phyloP scores from a whole-genome alignment of 805 yeast genomes.

The Geotrichum ghanense region DNA sequence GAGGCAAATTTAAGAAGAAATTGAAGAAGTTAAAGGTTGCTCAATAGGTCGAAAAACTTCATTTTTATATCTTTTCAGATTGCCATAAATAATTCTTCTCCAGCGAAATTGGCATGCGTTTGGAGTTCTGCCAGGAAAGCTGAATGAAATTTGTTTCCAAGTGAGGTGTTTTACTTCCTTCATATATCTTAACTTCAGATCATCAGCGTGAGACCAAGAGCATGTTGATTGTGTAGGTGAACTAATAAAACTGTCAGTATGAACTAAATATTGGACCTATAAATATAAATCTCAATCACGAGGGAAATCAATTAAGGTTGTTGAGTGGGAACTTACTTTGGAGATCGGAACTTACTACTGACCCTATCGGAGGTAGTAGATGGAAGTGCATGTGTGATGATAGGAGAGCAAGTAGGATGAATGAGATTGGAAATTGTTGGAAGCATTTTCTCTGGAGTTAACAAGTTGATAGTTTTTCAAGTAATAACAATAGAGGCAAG shows the following conservation, averaged over 20 bases:
- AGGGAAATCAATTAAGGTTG: not conserved
- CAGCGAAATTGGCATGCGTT: slow-evolving; percentile 86
- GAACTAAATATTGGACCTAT: not conserved
- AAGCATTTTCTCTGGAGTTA: too few species aligned
- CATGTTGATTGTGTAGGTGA: slow-evolving; percentile 30
- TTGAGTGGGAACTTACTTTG: not conserved
- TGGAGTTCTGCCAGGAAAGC: slow-evolving; percentile 71
- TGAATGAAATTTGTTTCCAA: slow-evolving; percentile 78
- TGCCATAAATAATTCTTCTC: slow-evolving; percentile 51
- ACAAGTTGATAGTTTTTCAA: too few species aligned
- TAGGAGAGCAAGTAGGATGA: not conserved
- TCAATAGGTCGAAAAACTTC: too few species aligned
- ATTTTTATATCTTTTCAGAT: slow-evolving; percentile 22
- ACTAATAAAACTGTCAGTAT: not conserved
- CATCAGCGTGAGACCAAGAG: slow-evolving; percentile 76
- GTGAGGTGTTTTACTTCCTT: slow-evolving; percentile 78
- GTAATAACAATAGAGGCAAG: not conserved
- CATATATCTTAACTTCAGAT: slow-evolving; percentile 54
- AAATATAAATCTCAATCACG: too few species aligned
- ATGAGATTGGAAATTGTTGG: not conserved
- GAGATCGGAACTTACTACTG: not conserved
- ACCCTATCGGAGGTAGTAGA: not conserved
- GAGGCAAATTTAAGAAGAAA: too few species aligned
- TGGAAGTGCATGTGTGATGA: not conserved
- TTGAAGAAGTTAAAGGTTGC: too few species aligned